Evolutionary conservation across 192 early-diverging fungal species (phyloP).

Genomic region (Backusella psychrophila): DNA sequence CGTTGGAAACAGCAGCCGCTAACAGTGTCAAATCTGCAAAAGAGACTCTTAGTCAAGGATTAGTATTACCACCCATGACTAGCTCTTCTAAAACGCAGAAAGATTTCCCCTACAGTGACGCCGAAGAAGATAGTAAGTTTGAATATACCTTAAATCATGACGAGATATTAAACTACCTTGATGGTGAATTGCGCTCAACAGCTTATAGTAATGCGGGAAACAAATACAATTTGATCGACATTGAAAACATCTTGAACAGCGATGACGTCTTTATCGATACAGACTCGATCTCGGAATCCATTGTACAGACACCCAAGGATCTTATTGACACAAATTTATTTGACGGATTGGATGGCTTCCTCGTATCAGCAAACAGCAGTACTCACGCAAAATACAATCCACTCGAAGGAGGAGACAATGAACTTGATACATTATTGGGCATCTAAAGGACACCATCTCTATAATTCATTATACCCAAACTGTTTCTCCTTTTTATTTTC

Average conservation of each 20-base stretch:
- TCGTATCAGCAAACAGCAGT: background rate
- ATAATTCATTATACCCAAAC: background rate
- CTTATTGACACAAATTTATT: background rate
- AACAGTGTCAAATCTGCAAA: conserved; percentile 6
- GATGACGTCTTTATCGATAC: background rate
- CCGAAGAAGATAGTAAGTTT: background rate
- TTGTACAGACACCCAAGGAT: background rate
- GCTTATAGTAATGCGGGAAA: background rate
- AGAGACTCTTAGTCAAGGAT: background rate
- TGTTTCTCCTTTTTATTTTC: too few relatives aligned
- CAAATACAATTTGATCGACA: background rate
- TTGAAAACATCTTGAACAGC: background rate
- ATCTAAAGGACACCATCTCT: background rate
- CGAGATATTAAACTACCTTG: background rate
- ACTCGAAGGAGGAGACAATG: background rate
- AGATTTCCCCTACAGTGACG: background rate
- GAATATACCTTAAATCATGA: background rate
- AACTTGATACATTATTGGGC: background rate
- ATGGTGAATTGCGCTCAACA: background rate
- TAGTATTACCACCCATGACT: background rate
- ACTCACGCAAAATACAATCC: background rate
- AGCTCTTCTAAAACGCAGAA: background rate
- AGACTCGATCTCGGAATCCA: background rate
- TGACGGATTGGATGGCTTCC: background rate
- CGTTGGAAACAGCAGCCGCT: conserved; percentile 3